phyloP scores from a whole-genome alignment of 257 asterid genomes.

The Leptodermis oblonga region DNA sequence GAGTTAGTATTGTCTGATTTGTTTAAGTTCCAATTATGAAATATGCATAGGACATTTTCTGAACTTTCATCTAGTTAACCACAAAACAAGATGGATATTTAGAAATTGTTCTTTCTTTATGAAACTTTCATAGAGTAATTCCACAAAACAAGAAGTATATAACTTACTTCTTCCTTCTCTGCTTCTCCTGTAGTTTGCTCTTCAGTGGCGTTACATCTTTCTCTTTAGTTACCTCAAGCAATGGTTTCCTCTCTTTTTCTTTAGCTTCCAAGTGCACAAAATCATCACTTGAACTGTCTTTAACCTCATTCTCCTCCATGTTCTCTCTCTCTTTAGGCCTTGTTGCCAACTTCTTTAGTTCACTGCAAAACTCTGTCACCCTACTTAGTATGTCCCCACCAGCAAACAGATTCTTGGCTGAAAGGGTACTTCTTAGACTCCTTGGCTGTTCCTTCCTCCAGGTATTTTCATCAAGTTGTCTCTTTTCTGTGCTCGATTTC shows the following conservation, averaged over 20 bases:
- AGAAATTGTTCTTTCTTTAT: background rate
- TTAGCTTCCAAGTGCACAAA: conserved; percentile 24
- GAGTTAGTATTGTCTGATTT: background rate
- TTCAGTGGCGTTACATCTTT: conserved; percentile 38
- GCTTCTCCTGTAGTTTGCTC: conserved; percentile 48
- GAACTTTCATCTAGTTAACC: too few relatives aligned
- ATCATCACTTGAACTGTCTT: conserved; percentile 13
- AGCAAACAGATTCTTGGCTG: conserved; percentile 77
- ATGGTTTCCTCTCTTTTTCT: conserved; percentile 70
- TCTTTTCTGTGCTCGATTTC: conserved; percentile 64
- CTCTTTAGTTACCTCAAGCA: conserved; percentile 45
- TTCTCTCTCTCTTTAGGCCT: conserved; percentile 46
- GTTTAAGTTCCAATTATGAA: background rate
- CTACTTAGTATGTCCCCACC: conserved; percentile 79
- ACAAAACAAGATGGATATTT: too few relatives aligned
- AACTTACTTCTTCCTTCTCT: conserved; percentile 58
- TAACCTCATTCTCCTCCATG: conserved; percentile 19
- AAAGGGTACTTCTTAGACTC: conserved; percentile 70
- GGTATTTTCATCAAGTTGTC: conserved; percentile 25
- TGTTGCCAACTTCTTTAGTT: conserved; percentile 66
- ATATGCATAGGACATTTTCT: too few relatives aligned
- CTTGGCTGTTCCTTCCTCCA: conserved; percentile 39
- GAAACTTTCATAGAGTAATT: background rate
- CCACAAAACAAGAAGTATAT: background rate
- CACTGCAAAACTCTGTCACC: conserved; percentile 85